Conservation (phyloP, 441 rosid species). For the Geranium incanum region DNA sequence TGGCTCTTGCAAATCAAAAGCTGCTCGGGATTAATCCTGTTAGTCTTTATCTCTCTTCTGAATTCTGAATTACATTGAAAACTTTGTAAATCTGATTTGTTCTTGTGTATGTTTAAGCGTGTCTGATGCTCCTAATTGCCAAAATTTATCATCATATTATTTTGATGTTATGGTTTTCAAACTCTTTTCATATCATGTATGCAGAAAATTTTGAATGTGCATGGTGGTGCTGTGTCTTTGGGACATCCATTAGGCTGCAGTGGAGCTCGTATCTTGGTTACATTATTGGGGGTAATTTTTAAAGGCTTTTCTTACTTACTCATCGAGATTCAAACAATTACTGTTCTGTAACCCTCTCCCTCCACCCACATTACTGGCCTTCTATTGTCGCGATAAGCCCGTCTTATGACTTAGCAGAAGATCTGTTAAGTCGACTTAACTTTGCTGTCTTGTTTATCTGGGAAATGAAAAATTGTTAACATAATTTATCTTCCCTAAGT, state of each 20-base stretch:
- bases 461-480: conserved; percentile 7
- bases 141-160: neutral
- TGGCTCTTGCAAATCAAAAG: conserved; percentile 7
- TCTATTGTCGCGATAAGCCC: neutral
- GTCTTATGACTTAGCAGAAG: neutral
- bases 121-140: neutral
- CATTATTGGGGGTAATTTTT: conserved; percentile 74
- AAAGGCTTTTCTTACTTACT: conserved; percentile 9
- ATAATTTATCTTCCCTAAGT: no score
- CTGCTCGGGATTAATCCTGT: conserved; percentile 6
- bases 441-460: conserved; percentile 1
- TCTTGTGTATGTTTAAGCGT: neutral
- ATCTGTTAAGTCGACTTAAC: neutral
- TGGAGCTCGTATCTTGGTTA: conserved; percentile 28
- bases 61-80: neutral
- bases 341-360: neutral
- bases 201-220: conserved; percentile 23
- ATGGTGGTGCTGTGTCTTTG: conserved; percentile 27
- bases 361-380: neutral
- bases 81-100: no score
- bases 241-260: conserved; percentile 28
- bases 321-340: neutral
- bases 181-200: conserved; percentile 17
- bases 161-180: neutral
- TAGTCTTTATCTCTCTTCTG: neutral